Base-by-base conservation (phyloP, 2,329 filamentous ascomycete genomes). In the Pseudocercospora musae region DNA sequence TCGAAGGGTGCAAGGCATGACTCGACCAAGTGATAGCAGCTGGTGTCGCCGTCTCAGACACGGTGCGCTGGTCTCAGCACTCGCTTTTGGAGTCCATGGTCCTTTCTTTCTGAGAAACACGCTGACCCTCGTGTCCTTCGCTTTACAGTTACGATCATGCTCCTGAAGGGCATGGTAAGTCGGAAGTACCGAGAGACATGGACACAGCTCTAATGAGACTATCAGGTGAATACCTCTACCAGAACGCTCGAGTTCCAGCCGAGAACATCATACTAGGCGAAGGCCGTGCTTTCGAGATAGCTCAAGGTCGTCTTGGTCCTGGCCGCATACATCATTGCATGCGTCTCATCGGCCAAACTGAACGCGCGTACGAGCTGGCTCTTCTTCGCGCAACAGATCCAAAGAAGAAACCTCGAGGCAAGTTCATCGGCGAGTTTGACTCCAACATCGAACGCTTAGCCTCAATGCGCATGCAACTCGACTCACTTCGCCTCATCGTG, bases 321-420 rank as follows among this genome's bases (percentile, higher is more conserved):
- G 94, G 94, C 27, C 90, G 94, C 62, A 97, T 98, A 74, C 94
- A 98, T 80, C 94, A 98, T 79, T 91, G 92, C 63, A 98, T 98
- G 94, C 88, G 94, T 68, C 88, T 88, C 61, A 94, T 98, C 74
- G 94, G 94, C 53, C 89, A 91, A 58, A 85, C 94, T 15, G 94
- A 98, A 78, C 86, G 87, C 67, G 94, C 92, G 0, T 85, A 98
- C 20, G 93, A 97, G 72, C 96, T 91, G 88, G 89, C 97, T 85
- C 85, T 98, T 62, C 89, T 92, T 72, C 89, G 94, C 62, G 88
- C 96, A 80, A 97, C 97, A 78, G 93, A 98, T 79, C 87, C 90
- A 56, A 82, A 80, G 71, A 96, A 96, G 84, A 92, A 89, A 72
- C 89, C 94, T 0, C 97, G 97, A 73, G 92, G 92, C 73, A 90